phyloP scores from a whole-genome alignment of 805 yeast genomes.

The Saturnispora quitensis region DNA sequence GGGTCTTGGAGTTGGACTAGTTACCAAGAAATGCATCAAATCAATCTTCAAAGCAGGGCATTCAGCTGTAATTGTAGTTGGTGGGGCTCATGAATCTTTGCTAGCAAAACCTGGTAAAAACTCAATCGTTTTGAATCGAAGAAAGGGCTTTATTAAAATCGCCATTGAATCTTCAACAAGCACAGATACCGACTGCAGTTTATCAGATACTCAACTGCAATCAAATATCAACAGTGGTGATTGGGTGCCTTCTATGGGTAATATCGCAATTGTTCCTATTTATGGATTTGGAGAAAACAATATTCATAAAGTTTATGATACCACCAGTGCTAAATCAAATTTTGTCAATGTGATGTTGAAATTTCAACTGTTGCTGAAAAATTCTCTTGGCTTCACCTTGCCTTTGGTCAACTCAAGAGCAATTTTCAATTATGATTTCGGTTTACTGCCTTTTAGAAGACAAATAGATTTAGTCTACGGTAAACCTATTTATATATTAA shows the following conservation, averaged over 20 bases:
- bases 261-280: constrained; percentile 75
- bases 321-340: constrained; percentile 20
- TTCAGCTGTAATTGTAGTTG: constrained; percentile 84
- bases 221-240: constrained; percentile 9
- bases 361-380: constrained; percentile 68
- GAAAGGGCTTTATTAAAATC: constrained; percentile 83
- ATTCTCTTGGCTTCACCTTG: constrained; percentile 67
- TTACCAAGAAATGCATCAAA: constrained; percentile 62
- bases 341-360: constrained; percentile 33
- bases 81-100: constrained; percentile 91
- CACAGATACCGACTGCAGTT: not conserved
- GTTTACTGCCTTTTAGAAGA: constrained; percentile 76
- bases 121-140: constrained; percentile 61
- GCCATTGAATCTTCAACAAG: constrained; percentile 51
- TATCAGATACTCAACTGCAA: not conserved
- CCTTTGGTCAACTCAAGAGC: constrained; percentile 93
- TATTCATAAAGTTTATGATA: constrained; percentile 35
- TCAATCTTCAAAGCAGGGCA: constrained; percentile 53
- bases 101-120: constrained; percentile 53
- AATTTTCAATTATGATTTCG: constrained; percentile 84
- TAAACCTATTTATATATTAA: constrained; percentile 38
- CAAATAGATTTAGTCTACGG: constrained; percentile 75
- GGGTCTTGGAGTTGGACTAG: constrained; percentile 77
- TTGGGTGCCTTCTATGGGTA: constrained; percentile 33
- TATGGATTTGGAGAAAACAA: constrained; percentile 87